Conservation (phyloP, 1,284 basidiomycete species). For the Boletus mariae region DNA sequence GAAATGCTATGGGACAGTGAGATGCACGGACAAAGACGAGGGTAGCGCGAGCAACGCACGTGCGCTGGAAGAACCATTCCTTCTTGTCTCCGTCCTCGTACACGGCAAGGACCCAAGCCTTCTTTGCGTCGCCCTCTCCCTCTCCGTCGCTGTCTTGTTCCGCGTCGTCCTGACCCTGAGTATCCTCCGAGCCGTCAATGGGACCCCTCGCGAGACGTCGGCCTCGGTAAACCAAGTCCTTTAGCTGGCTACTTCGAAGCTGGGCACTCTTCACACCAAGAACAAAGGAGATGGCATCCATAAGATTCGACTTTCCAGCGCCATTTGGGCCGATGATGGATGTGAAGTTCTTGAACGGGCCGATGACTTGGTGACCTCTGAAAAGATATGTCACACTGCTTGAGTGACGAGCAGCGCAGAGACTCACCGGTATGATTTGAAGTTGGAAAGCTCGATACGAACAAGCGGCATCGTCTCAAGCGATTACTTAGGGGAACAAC, state of each 20-base stretch:
- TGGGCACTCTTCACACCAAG: conserved; percentile 94
- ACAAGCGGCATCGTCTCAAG: conserved; percentile 63
- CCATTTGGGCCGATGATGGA: conserved; percentile 99
- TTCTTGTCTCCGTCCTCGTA: conserved; percentile 75
- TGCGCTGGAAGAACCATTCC: conserved; percentile 89
- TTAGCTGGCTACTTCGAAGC: conserved; percentile 88
- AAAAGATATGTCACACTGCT: conserved; percentile 10
- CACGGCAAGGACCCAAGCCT: conserved; percentile 93
- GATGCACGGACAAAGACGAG: not conserved
- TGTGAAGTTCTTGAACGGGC: conserved; percentile 91
- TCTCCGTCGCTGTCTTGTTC: conserved; percentile 48
- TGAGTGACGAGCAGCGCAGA: not conserved
- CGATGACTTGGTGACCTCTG: conserved; percentile 83
- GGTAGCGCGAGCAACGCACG: conserved; percentile 49
- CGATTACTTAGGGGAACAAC: conserved; percentile 19
- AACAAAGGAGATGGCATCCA: conserved; percentile 99
- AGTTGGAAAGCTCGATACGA: conserved; percentile 85
- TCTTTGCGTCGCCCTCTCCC: conserved; percentile 81
- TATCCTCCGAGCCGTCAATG: conserved; percentile 48
- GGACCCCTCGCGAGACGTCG: conserved; percentile 63
- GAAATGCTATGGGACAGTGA: conserved; percentile 64
- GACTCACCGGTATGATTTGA: conserved; percentile 82
- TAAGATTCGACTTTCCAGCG: conserved; percentile 97
- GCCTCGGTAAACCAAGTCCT: conserved; percentile 94
- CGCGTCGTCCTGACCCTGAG: conserved; percentile 43